These are phyloP conservation scores for Glycine tomentella DNA, from an alignment of 306 rosid species.

Conservation along the genomic window DNA sequence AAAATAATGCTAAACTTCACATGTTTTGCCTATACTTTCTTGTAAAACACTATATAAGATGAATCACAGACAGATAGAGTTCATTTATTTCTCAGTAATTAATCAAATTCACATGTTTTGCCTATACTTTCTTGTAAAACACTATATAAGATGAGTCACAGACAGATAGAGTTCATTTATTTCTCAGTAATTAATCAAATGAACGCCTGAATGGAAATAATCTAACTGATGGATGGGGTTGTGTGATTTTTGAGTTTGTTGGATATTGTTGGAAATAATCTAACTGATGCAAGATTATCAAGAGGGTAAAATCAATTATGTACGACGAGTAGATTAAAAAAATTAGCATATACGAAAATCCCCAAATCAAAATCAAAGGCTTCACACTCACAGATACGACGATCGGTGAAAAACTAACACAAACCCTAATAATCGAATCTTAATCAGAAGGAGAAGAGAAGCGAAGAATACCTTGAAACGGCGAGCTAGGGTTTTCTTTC, in stretches of 20 bases:
- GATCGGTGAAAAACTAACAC: not conserved
- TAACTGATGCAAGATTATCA: not conserved
- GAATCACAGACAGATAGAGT: slow-evolving; percentile 7
- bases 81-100: not conserved
- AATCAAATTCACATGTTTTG: too few species aligned
- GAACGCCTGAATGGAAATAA: too few species aligned
- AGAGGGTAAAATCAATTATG: not conserved
- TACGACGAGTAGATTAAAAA: not conserved
- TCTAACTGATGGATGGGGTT: too few species aligned
- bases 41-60: not conserved
- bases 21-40: not conserved
- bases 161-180: too few species aligned
- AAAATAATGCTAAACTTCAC: not conserved
- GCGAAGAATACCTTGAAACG: slow-evolving; percentile 25
- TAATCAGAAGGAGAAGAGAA: not conserved
- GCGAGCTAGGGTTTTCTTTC: not conserved
- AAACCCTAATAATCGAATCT: not conserved
- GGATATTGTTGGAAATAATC: too few species aligned
- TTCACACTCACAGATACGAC: not conserved
- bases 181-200: too few species aligned
- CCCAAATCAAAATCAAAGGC: not conserved
- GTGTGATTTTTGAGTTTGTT: too few species aligned
- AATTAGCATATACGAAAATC: not conserved
- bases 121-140: too few species aligned
- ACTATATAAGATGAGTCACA: too few species aligned